Percentiles rank a stretch among this genome's conserved stretches.
phyloP scores from a whole-genome alignment of 441 rosid species.

The Daphne laureola region DNA sequence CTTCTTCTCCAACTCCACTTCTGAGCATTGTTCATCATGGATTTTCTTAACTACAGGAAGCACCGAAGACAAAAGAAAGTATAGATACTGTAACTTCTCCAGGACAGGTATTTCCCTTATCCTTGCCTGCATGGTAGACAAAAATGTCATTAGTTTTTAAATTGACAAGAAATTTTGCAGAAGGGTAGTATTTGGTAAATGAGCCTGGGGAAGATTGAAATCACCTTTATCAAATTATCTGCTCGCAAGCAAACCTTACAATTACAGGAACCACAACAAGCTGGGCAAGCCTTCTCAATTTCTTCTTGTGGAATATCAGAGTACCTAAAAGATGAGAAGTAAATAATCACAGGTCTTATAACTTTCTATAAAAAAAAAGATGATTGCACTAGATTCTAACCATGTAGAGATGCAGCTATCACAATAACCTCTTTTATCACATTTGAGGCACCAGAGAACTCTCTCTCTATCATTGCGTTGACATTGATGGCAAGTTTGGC shows the following conservation, averaged over 20 bases:
- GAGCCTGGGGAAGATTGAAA: constrained; percentile 8
- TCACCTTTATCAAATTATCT: constrained; percentile 82
- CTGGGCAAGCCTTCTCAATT: constrained; percentile 83
- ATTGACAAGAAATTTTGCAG: neutral
- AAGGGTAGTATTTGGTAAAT: neutral
- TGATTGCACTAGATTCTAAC: constrained; percentile 33
- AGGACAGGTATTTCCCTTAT: constrained; percentile 72
- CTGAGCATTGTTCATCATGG: constrained; percentile 74
- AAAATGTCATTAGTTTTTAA: constrained; percentile 15
- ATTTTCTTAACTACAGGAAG: constrained; percentile 86
- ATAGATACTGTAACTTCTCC: constrained; percentile 77
- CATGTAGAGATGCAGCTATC: constrained; percentile 58
- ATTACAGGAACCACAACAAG: constrained; percentile 83
- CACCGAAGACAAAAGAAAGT: constrained; percentile 69
- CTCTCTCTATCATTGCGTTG: constrained; percentile 50
- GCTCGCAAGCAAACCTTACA: constrained; percentile 84
- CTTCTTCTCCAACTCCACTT: constrained; percentile 76
- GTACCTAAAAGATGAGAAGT: constrained; percentile 44
- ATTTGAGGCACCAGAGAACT: constrained; percentile 68
- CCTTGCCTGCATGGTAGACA: constrained; percentile 46
- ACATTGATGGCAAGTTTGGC: constrained; percentile 84
- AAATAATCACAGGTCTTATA: constrained; percentile 1
- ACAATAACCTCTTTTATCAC: constrained; percentile 87
- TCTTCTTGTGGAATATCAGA: constrained; percentile 58
- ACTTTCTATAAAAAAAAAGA: constrained; percentile 11